Evolutionary conservation across 441 rosid species (phyloP), one percentile per base, ranked within the genome.

Genomic region (Isatis lusitanica): DNA sequence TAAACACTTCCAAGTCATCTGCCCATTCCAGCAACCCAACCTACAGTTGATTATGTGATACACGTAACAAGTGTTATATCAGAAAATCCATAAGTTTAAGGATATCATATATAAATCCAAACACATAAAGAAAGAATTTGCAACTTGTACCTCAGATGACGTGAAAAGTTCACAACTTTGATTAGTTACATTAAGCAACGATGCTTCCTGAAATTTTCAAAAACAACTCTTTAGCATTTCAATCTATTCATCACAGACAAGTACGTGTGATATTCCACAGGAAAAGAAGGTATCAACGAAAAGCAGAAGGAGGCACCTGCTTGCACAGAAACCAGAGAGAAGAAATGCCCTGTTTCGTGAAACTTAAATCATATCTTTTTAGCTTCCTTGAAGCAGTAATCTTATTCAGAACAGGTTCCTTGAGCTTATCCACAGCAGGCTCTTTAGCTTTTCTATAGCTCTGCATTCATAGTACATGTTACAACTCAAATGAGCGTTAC

Each of bases 291-390:
- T 18, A 26, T 7, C 13, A 28, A 57, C 28, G 13, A 43, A 44
- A 63, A 17, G 38, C n/a, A 63, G 55, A 78, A 57, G 18, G 35
- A 63, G 17, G 56, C 56, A 88, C 99, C 97, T 92, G 97, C 82
- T 92, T 92, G 79, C 99, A 95, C 63, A 95, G 82, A 85, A 92
- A 92, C 97, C 99, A 95, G 50, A 95, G 91, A 77, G 96, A 89
- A 48, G 96, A 79, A 31, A 86, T 75, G 65, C 91, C 98, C 60
- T 92, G 83, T 79, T 85, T 85, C 0, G 93, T 90, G 70, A 95
- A 88, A 58, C 78, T 81, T 63, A 92, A 76, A 73, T 66, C 86
- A 77, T 81, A 81, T 47, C 87, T 92, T 75, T 74, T 85, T 12
- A n/a, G 78, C 80, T 51, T 92, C 59, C 16, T n/a, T n/a, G 97